Base-by-base conservation (phyloP, 2,329 filamentous ascomycete species). In the Hypoxylon sp. region DNA sequence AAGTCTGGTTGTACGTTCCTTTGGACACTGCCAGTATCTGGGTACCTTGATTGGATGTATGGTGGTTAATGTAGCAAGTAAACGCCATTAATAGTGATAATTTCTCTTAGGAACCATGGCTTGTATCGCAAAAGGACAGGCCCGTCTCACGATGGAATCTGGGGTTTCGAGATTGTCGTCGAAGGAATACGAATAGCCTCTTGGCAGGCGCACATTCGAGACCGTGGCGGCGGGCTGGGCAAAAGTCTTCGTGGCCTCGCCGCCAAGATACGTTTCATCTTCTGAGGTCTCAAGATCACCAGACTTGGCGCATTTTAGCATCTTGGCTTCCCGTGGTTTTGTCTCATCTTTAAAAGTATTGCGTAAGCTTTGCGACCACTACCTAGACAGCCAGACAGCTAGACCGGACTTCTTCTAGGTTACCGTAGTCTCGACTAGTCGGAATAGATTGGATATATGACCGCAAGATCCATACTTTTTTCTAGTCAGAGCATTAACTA, bases 261-360 rank as follows among this genome's bases (percentile, higher is more conserved):
- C n/a, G 53, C 53, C 53, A 56, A 56, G 53, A 40, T 44, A 38
- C 15, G 54, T 57, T 57, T 57, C 55, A 51, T 51, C 55, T 13
- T 32, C 27, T 13, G 32, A 15, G 19, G 41, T 48, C 41, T 51
- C 41, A 37, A 17, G 41, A 17, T 17, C 17, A 35, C 29, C 29
- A 15, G 26, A n/a, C 43, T 47, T 9, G 42, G 42, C 37, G 23
- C 29, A 38, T 44, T n/a, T 29, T 36, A 42, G 23, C n/a, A 47
- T 37, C 45, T 57, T 54, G 51, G 50, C 50, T 51, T 51, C n/a
- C n/a, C 45, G 16, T 40, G 27, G 16, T 51, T 13, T 43, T 34
- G 45, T 57, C 54, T 53, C 54, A 56, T 42, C 20, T 25, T 23
- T 31, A 48, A 15, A n/a, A 9, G 35, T 31, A 40, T 54, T 54